A percentile compares a stretch with the other conserved stretches of the same genome.
These are phyloP conservation scores for Russula sp. DNA, from an alignment of 768 basidiomycete genomes.

Conservation along the genomic window DNA sequence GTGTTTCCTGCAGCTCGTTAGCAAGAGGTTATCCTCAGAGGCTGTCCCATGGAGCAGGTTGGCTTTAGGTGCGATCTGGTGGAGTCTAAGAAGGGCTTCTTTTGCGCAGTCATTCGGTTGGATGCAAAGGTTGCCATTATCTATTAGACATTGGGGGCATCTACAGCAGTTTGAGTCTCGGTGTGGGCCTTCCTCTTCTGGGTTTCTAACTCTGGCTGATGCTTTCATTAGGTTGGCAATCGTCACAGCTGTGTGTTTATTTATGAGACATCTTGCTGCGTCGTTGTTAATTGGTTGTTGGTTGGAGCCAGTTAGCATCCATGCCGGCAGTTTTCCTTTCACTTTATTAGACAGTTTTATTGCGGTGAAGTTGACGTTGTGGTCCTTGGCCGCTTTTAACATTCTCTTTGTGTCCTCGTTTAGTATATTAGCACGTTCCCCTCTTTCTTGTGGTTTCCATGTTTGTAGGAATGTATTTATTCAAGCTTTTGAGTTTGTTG, in stretches of 20 bases:
- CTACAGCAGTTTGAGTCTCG: too few species aligned
- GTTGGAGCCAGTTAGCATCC: conserved; percentile 5
- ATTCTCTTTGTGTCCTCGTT: neutral
- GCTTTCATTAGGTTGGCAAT: neutral
- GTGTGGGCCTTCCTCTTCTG: too few species aligned
- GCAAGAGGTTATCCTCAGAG: too few species aligned
- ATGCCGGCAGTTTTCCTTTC: conserved; percentile 6
- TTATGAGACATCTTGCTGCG: neutral
- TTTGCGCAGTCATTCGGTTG: too few species aligned
- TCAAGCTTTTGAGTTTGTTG: neutral
- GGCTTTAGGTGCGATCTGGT: too few species aligned
- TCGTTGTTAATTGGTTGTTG: neutral
- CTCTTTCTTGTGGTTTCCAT: neutral
- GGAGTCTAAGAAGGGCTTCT: too few species aligned
- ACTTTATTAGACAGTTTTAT: neutral
- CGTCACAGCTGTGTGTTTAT: neutral
- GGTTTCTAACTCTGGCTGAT: neutral
- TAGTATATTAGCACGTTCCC: neutral
- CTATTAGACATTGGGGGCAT: too few species aligned
- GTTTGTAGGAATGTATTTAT: conserved; percentile 16
- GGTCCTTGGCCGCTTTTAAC: neutral
- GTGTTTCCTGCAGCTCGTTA: too few species aligned
- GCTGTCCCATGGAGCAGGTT: too few species aligned
- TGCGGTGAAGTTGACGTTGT: neutral
- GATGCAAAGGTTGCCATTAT: too few species aligned